Evolutionary conservation across 129 eudicot species (phyloP).

Genomic region (Flaveria trinervia): DNA sequence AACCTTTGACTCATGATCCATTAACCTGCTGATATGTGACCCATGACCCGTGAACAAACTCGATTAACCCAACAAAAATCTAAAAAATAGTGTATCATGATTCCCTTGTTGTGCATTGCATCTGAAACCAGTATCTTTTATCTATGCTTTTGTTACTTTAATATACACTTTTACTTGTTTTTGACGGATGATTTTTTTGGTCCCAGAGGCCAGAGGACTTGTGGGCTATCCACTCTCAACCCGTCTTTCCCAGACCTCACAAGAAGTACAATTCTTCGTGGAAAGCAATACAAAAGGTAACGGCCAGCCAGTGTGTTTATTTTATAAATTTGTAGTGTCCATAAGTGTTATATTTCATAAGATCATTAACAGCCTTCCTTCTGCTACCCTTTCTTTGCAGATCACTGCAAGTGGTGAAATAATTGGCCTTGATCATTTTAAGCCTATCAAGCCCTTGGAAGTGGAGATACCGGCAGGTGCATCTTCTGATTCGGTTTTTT

Average conservation of each 20-base stretch:
- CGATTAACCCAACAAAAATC: too few species aligned
- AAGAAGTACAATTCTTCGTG: slow-evolving; percentile 66
- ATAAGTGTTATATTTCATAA: neutral
- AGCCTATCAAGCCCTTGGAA: slow-evolving; percentile 88
- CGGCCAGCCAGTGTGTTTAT: neutral
- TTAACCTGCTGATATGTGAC: too few species aligned
- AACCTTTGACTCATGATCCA: too few species aligned
- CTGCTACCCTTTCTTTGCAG: slow-evolving; percentile 38
- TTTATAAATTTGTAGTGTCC: neutral
- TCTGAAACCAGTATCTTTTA: neutral
- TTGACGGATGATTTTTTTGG: slow-evolving; percentile 21
- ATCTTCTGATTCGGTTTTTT: neutral
- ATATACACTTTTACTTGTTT: slow-evolving; percentile 13
- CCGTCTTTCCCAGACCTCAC: slow-evolving; percentile 87
- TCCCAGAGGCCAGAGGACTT: slow-evolving; percentile 89
- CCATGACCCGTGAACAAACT: too few species aligned
- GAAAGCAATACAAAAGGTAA: slow-evolving; percentile 86
- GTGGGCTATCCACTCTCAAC: slow-evolving; percentile 96
- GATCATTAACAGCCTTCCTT: slow-evolving; percentile 1
- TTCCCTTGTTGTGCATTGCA: neutral
- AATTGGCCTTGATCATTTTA: slow-evolving; percentile 84
- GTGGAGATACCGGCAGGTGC: slow-evolving; percentile 99
- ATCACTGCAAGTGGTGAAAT: slow-evolving; percentile 65
- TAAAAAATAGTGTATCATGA: neutral
- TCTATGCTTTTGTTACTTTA: neutral